These are phyloP conservation scores for Kwoniella heveanensis DNA, from an alignment of 768 basidiomycete genomes.

Conservation along the genomic window DNA sequence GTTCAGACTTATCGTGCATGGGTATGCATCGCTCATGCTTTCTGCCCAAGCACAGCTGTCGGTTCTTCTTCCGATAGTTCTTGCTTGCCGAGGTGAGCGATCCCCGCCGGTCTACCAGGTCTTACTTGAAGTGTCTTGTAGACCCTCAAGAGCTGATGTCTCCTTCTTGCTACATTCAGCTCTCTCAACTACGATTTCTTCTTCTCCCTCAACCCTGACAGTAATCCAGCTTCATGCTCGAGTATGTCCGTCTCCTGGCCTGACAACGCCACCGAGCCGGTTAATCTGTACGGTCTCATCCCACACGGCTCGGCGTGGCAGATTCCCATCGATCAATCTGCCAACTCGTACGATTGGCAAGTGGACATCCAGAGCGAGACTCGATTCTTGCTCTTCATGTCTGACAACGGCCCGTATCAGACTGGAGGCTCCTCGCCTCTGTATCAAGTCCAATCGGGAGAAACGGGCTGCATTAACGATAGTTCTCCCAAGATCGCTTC, in stretches of 20 bases:
- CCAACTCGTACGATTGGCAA: slow-evolving; percentile 34
- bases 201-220: slow-evolving; percentile 44
- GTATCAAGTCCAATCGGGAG: slow-evolving; percentile 40
- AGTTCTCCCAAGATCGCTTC: slow-evolving; percentile 26
- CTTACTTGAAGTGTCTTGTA: too few species aligned
- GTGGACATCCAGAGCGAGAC: slow-evolving; percentile 48
- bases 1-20: too few species aligned
- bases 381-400: slow-evolving; percentile 49
- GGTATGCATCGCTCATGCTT: too few species aligned
- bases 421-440: slow-evolving; percentile 47
- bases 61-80: slow-evolving; percentile 39
- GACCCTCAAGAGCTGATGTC: too few species aligned
- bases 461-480: slow-evolving; percentile 39
- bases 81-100: slow-evolving; percentile 43
- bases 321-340: slow-evolving; percentile 35
- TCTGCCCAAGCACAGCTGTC: slow-evolving; percentile 34
- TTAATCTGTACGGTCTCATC: slow-evolving; percentile 50
- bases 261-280: slow-evolving; percentile 45
- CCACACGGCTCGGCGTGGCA: slow-evolving; percentile 50
- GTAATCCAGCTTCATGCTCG: slow-evolving; percentile 43
- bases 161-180: slow-evolving; percentile 5
- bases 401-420: slow-evolving; percentile 44
- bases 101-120: too few species aligned
- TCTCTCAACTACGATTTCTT: slow-evolving; percentile 51
- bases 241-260: slow-evolving; percentile 41